These are phyloP conservation scores for Neofusicoccum ribis DNA, from an alignment of 2,329 filamentous ascomycete species.

Conservation along the genomic window DNA sequence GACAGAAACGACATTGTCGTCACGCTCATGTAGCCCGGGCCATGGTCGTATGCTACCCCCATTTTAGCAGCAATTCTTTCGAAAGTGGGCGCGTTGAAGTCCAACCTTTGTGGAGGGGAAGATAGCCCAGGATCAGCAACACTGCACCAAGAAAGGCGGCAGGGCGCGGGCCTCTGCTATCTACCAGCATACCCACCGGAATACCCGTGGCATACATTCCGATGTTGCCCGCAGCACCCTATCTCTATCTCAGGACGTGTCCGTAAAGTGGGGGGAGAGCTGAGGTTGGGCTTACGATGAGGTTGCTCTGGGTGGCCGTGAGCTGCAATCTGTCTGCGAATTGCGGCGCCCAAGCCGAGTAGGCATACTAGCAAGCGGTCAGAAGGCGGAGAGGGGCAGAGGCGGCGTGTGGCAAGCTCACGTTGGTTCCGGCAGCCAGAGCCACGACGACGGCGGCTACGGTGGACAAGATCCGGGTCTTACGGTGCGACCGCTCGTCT, in stretches of 20 bases:
- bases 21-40: conserved; percentile 58
- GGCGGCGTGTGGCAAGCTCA: conserved; percentile 44
- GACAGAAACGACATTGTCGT: conserved; percentile 74
- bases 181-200: conserved; percentile 84
- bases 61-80: conserved; percentile 28
- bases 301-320: conserved; percentile 87
- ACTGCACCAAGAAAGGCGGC: conserved; percentile 75
- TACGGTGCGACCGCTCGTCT: conserved; percentile 54
- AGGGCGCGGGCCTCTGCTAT: conserved; percentile 75
- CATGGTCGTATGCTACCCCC: conserved; percentile 67
- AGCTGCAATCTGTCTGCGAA: conserved; percentile 85
- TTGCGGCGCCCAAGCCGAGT: conserved; percentile 96
- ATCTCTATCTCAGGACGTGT: conserved; percentile 31
- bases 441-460: conserved; percentile 81
- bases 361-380: conserved; percentile 77
- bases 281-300: conserved; percentile 65
- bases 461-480: conserved; percentile 76
- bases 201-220: conserved; percentile 94
- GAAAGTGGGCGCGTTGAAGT: conserved; percentile 7
- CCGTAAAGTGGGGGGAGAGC: conserved; percentile 10
- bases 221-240: conserved; percentile 72
- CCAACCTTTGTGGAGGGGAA: conserved; percentile 68
- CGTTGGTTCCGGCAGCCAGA: conserved; percentile 90
- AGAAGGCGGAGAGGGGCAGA: not conserved
- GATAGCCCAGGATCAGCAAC: conserved; percentile 77